phyloP scores from a whole-genome alignment of 2,329 filamentous ascomycete species.

The Trichoderma polysporum region DNA sequence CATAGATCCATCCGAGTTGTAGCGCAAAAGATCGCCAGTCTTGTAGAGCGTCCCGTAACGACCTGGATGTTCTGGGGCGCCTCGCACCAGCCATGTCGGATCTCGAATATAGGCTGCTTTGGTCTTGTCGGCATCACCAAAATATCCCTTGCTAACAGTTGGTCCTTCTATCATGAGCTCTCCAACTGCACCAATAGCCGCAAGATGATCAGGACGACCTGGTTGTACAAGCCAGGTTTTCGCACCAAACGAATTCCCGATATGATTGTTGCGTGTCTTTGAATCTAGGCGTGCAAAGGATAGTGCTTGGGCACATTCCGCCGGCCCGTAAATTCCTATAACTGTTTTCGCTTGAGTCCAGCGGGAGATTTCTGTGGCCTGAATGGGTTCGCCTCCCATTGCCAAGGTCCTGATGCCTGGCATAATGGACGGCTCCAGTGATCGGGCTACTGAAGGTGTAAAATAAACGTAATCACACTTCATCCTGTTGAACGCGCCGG shows the following conservation, averaged over 20 bases:
- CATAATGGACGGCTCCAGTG: not conserved
- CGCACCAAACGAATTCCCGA: constrained; percentile 13
- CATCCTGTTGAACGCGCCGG: not conserved
- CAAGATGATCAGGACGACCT: constrained; percentile 22
- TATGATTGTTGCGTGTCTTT: constrained; percentile 9
- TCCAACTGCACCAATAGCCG: constrained; percentile 27
- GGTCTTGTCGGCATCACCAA: not conserved
- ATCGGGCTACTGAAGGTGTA: not conserved
- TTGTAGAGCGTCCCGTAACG: constrained; percentile 14
- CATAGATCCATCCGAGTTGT: constrained; percentile 15
- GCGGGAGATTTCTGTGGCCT: not conserved
- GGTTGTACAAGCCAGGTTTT: constrained; percentile 15
- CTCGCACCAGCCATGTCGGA: constrained; percentile 18
- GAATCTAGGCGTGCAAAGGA: not conserved
- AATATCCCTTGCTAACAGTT: constrained; percentile 27
- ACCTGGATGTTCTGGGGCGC: not conserved
- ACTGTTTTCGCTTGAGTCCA: constrained; percentile 7
- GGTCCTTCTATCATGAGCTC: constrained; percentile 33
- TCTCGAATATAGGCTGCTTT: constrained; percentile 16
- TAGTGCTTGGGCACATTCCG: constrained; percentile 15
- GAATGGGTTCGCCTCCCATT: constrained; percentile 6
- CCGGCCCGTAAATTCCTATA: constrained; percentile 15
- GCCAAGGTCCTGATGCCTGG: constrained; percentile 8
- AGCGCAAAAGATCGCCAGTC: constrained; percentile 14
- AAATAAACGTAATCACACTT: not conserved